Evolutionary conservation across 805 yeast species (phyloP).

Genomic region (Spathaspora sp.): DNA sequence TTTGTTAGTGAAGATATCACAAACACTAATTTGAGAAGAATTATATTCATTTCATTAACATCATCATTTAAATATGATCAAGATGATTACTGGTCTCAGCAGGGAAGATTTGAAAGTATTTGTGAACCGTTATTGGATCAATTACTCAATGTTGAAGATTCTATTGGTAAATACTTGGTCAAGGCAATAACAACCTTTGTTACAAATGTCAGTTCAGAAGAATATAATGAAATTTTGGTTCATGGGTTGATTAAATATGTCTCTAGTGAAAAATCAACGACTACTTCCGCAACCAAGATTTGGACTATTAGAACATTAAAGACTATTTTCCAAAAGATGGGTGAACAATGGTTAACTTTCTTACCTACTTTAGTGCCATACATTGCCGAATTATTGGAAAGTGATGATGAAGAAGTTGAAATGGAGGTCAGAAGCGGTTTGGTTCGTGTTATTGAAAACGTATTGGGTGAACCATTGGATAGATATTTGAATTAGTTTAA

Average conservation of each 20-base stretch:
- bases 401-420: slow-evolving; percentile 90
- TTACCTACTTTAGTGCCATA: slow-evolving; percentile 94
- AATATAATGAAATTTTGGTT: slow-evolving; percentile 65
- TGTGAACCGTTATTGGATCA: slow-evolving; percentile 63
- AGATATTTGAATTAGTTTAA: slow-evolving; percentile 54
- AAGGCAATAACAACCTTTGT: slow-evolving; percentile 78
- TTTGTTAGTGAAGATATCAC: slow-evolving; percentile 40
- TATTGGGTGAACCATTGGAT: slow-evolving; percentile 92
- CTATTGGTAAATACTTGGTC: slow-evolving; percentile 76
- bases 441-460: slow-evolving; percentile 87
- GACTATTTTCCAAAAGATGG: slow-evolving; percentile 81
- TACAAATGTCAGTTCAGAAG: slow-evolving; percentile 60
- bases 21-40: slow-evolving; percentile 60
- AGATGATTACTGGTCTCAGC: slow-evolving; percentile 93
- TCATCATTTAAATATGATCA: slow-evolving; percentile 85
- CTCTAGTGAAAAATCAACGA: slow-evolving; percentile 49
- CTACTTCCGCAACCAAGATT: slow-evolving; percentile 67
- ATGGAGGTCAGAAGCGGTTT: slow-evolving; percentile 85
- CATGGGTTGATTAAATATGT: slow-evolving; percentile 32
- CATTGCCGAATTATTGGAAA: slow-evolving; percentile 92
- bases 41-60: slow-evolving; percentile 67
- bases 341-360: slow-evolving; percentile 89
- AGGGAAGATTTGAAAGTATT: slow-evolving; percentile 75
- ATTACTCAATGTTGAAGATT: slow-evolving; percentile 62
- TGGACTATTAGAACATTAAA: slow-evolving; percentile 83